Evolutionary conservation across 805 yeast genomes (phyloP).

Genomic region (Saccharomycodes ludwigii): DNA sequence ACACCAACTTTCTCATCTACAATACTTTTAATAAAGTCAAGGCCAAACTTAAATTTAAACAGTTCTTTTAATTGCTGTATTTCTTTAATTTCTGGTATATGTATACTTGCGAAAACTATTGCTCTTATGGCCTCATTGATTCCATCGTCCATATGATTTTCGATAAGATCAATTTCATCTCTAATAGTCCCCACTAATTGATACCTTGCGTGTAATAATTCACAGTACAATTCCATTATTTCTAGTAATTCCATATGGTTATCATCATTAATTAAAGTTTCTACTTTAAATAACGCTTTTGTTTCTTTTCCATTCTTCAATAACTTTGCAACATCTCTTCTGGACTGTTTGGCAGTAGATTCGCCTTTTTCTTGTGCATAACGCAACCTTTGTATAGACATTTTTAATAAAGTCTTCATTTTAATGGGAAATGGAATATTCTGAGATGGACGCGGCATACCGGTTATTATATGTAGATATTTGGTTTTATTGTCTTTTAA

Average conservation of each 20-base stretch:
- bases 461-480: too few relatives aligned
- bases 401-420: constrained; percentile 31
- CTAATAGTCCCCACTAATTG: constrained; percentile 31
- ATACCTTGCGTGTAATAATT: constrained; percentile 56
- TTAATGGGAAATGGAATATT: constrained; percentile 22
- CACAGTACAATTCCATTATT: constrained; percentile 70
- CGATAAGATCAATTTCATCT: constrained; percentile 21
- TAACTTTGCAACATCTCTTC: constrained; percentile 60
- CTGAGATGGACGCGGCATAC: constrained; percentile 12
- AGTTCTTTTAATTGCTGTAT: constrained; percentile 47
- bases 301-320: constrained; percentile 61
- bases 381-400: constrained; percentile 59
- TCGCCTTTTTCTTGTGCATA: constrained; percentile 63
- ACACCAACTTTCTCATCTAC: constrained; percentile 28
- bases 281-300: constrained; percentile 75
- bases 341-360: constrained; percentile 63
- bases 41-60: constrained; percentile 50
- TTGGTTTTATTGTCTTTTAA: too few relatives aligned
- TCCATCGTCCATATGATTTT: constrained; percentile 27
- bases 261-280: constrained; percentile 74
- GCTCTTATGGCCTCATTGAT: constrained; percentile 65
- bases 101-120: constrained; percentile 55
- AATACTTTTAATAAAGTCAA: constrained; percentile 41
- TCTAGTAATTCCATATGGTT: constrained; percentile 69
- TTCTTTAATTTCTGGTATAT: constrained; percentile 63